Evolutionary conservation across 2,329 filamentous ascomycete genomes (phyloP).

Genomic region (Ambrosiella xylebori): DNA sequence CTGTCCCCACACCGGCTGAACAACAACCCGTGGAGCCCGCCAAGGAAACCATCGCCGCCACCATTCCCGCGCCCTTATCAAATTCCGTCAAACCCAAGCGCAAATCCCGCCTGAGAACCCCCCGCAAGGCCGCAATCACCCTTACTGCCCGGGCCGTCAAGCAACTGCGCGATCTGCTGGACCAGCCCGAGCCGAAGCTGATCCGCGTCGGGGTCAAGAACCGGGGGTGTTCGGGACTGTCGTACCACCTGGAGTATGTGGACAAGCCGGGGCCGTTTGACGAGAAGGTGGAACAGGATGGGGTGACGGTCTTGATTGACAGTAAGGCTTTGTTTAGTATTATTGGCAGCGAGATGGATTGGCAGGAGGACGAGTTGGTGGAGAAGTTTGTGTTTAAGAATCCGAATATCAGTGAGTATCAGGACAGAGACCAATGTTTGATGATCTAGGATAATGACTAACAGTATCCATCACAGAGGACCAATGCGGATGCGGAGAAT

Average conservation of each 20-base stretch:
- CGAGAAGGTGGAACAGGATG: conserved; percentile 86
- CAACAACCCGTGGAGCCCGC: not conserved
- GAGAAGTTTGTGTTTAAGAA: conserved; percentile 89
- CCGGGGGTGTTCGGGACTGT: conserved; percentile 79
- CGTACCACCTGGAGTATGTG: conserved; percentile 89
- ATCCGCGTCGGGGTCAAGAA: conserved; percentile 92
- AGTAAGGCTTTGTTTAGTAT: conserved; percentile 97
- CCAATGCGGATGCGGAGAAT: conserved; percentile 89
- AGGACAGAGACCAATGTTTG: not conserved
- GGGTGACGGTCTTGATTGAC: conserved; percentile 88
- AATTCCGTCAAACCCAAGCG: conserved; percentile 23
- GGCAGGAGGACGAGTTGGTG: conserved; percentile 88
- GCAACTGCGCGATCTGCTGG: conserved; percentile 59
- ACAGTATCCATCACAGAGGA: conserved; percentile 49
- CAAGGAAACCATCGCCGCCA: not conserved
- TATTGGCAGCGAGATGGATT: conserved; percentile 98
- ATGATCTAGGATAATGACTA: conserved; percentile 16
- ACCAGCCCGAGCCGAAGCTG: conserved; percentile 76
- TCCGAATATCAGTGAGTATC: conserved; percentile 84
- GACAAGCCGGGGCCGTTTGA: conserved; percentile 80
- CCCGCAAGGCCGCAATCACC: conserved; percentile 82
- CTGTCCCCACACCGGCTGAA: not conserved
- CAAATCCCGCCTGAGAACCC: conserved; percentile 42
- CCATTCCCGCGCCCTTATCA: not conserved
- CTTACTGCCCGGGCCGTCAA: conserved; percentile 65